These are phyloP conservation scores for Aethionema arabicum DNA, from an alignment of 345 rosid genomes.

Conservation along the genomic window DNA sequence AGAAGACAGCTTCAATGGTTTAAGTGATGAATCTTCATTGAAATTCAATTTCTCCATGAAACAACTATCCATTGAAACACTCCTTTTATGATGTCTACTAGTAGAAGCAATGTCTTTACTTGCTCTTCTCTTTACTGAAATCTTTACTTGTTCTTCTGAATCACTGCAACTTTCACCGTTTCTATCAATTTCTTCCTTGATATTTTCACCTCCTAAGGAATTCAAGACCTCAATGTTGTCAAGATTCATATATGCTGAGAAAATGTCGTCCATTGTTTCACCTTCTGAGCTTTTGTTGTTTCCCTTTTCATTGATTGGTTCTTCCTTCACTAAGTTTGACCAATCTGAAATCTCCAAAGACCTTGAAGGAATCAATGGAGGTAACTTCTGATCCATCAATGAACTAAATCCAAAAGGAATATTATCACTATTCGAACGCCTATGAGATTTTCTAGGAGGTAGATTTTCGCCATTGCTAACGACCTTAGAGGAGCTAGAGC, in stretches of 20 bases:
- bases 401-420: constrained; percentile 62
- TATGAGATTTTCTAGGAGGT: constrained; percentile 80
- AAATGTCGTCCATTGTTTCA: constrained; percentile 59
- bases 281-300: constrained; percentile 42
- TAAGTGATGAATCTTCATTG: constrained; percentile 39
- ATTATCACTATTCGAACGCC: constrained; percentile 78
- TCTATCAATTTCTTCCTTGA: constrained; percentile 30
- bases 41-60: constrained; percentile 55
- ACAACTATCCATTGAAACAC: constrained; percentile 74
- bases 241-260: constrained; percentile 65
- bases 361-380: constrained; percentile 57
- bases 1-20: constrained; percentile 2
- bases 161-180: constrained; percentile 30
- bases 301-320: constrained; percentile 29
- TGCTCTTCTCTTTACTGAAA: constrained; percentile 52
- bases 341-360: constrained; percentile 44
- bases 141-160: not conserved
- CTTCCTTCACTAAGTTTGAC: constrained; percentile 52
- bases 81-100: constrained; percentile 48
- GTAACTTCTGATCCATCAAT: constrained; percentile 32
- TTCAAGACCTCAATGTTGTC: constrained; percentile 62
- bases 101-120: constrained; percentile 54
- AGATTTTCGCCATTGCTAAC: constrained; percentile 56
- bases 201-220: constrained; percentile 62
- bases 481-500: constrained; percentile 16